phyloP scores from a whole-genome alignment of 257 asterid genomes.

The Fraxinus cuspidata region DNA sequence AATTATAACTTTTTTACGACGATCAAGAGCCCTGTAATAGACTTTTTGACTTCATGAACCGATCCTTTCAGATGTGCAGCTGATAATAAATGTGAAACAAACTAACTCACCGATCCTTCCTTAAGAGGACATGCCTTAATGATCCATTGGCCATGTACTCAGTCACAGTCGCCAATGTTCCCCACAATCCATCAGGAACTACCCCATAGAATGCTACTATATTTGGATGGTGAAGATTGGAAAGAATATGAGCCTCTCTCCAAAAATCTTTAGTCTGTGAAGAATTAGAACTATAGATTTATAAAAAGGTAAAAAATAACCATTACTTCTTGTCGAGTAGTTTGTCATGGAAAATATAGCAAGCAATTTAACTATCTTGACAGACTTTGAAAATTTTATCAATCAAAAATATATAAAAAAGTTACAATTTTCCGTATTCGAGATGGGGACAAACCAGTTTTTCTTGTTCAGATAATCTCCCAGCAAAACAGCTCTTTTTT shows the following conservation, averaged over 20 bases:
- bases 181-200: slow-evolving; percentile 85
- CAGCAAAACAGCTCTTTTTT: slow-evolving; percentile 50
- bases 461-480: slow-evolving; percentile 55
- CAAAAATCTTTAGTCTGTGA: slow-evolving; percentile 77
- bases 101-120: slow-evolving; percentile 63
- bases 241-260: slow-evolving; percentile 90
- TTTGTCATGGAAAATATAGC: neutral
- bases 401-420: neutral
- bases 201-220: slow-evolving; percentile 90
- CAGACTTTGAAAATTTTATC: neutral
- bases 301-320: neutral
- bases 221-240: slow-evolving; percentile 88
- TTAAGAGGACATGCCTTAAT: slow-evolving; percentile 64
- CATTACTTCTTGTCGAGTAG: neutral
- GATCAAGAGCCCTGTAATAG: slow-evolving; percentile 60
- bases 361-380: neutral
- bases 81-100: slow-evolving; percentile 7
- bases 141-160: slow-evolving; percentile 86
- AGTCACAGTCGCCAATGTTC: slow-evolving; percentile 81
- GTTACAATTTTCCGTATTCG: neutral
- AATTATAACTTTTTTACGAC: slow-evolving; percentile 65
- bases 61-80: neutral
- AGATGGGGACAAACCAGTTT: slow-evolving; percentile 41
- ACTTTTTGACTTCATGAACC: slow-evolving; percentile 18
- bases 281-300: slow-evolving; percentile 9